Evolutionary conservation across 164 flowering plant genomes (phyloP), one percentile per base, ranked within the genome.

Genomic region (Nymphaea thermarum): DNA sequence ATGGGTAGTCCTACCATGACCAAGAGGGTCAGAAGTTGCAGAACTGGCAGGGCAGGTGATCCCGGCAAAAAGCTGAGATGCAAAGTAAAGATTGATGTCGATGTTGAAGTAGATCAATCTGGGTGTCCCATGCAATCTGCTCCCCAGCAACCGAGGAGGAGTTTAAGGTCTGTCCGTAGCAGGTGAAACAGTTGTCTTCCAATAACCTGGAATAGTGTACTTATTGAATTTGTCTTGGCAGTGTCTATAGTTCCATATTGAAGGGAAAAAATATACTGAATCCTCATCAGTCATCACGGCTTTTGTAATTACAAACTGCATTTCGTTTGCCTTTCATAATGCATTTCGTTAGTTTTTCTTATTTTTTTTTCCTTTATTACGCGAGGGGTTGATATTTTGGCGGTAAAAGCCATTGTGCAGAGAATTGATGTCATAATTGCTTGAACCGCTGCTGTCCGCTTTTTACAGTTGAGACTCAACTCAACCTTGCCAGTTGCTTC

Each of bases 21-120:
- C 14, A 51, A 51, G 57, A 51, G 57, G 57, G 57, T 51, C 12
- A 51, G 57, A 51, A 51, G 57, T 15, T 51, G 57, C 57, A 51
- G 15, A 15, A 15, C 57, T 51, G 57, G 57, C 57, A 51, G 57
- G 3, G 3, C 57, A 4, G 57, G 0, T 51, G 57, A 8, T 8
- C 14, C 57, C 12, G 14, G 5, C 8, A 7, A 15, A 15, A 10
- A 8, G 12, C 8, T 10, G 57, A 51, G 57, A 2, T 51, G 57
- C 57, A 51, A 51, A 15, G 57, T 51, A 2, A 15, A 5, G 14
- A 51, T 15, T 51, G 47, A 1, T 73, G 42, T 69, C 16, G 59
- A 53, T 74, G 61, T 66, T 36, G 60, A 73, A 36, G 84, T 15
- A 51, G 57, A 4, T 3, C 2, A 8, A 3, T 51, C 57, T 10